A percentile compares a stretch with the other conserved stretches of the same genome.
Evolutionary conservation across 306 rosid genomes (phyloP).

Genomic region (Trichosanthes truncata): DNA sequence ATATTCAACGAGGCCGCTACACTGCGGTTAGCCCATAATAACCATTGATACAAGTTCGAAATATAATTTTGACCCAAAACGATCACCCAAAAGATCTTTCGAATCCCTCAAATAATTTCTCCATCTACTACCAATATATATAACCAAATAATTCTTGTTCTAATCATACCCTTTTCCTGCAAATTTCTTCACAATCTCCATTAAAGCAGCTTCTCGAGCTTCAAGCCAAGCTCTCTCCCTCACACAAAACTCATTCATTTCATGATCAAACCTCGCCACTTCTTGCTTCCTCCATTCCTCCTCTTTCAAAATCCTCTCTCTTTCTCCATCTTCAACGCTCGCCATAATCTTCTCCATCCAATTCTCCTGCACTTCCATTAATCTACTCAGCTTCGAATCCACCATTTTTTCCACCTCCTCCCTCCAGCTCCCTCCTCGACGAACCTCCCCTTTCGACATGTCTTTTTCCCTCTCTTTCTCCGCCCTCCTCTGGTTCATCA

Average conservation of each 20-base stretch:
- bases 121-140: no score
- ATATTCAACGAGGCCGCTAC: no score
- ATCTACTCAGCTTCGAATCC: slow-evolving; percentile 46
- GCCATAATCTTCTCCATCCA: slow-evolving; percentile 59
- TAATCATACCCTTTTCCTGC: neutral
- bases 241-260: slow-evolving; percentile 43
- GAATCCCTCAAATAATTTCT: no score
- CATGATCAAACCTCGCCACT: slow-evolving; percentile 35
- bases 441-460: neutral
- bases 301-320: slow-evolving; percentile 37
- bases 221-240: slow-evolving; percentile 66
- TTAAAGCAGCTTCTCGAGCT: slow-evolving; percentile 51
- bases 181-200: slow-evolving; percentile 37
- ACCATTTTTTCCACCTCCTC: slow-evolving; percentile 46
- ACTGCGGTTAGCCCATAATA: no score
- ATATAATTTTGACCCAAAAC: neutral
- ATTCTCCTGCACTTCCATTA: slow-evolving; percentile 54
- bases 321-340: slow-evolving; percentile 43
- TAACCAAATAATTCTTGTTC: neutral
- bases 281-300: slow-evolving; percentile 56
- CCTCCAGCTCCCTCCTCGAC: slow-evolving; percentile 29
- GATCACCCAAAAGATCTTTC: no score
- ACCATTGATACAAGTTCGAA: neutral
- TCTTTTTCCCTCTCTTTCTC: neutral
- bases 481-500: neutral